phyloP scores from a whole-genome alignment of 441 rosid species.

The Jatropha multifida region DNA sequence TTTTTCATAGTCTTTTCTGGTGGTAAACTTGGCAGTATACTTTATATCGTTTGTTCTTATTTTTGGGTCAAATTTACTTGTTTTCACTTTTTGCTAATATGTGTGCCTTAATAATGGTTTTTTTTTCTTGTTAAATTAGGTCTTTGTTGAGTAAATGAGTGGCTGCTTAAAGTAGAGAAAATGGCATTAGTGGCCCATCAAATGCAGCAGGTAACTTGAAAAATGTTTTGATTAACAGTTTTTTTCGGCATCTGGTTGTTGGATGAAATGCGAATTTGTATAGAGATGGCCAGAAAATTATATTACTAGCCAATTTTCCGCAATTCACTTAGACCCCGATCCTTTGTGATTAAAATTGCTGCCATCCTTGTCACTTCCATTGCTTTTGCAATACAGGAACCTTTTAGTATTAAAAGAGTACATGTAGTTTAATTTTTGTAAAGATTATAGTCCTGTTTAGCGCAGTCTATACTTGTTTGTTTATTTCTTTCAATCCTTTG shows the following conservation, averaged over 20 bases:
- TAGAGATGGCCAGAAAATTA: background rate
- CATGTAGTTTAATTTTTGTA: background rate
- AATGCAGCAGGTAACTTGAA: slow-evolving; percentile 66
- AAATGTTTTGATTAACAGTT: slow-evolving; percentile 1
- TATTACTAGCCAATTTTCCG: background rate
- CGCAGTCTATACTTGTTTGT: background rate
- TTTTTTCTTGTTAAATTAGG: slow-evolving; percentile 36
- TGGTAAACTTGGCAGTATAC: background rate
- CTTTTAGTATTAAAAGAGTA: background rate
- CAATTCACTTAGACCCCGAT: background rate
- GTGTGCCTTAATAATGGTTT: slow-evolving; percentile 15
- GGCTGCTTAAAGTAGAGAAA: slow-evolving; percentile 53
- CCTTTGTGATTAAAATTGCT: background rate
- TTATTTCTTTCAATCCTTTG: background rate
- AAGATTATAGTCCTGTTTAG: background rate
- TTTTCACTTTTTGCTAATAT: background rate
- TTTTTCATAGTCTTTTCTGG: background rate
- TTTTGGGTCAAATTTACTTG: background rate
- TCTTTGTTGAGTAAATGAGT: slow-evolving; percentile 54
- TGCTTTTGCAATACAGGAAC: background rate
- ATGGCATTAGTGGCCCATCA: slow-evolving; percentile 93
- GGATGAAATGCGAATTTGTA: background rate
- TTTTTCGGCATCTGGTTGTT: background rate
- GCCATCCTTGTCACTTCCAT: background rate
- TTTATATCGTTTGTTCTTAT: background rate